Conservation (phyloP, 306 rosid genomes). For the Albizia julibrissin region DNA sequence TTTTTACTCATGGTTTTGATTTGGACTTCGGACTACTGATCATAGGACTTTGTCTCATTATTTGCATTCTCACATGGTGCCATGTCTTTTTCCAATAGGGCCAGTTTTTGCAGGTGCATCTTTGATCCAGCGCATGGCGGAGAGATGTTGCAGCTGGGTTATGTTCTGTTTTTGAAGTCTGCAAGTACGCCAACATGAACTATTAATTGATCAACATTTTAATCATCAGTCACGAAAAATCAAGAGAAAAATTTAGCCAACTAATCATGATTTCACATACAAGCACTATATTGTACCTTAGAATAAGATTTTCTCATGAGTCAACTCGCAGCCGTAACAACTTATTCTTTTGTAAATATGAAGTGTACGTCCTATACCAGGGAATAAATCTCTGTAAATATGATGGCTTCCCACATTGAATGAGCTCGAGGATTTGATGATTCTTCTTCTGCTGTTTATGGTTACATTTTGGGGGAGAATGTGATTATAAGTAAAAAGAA, state of each 20-base stretch:
- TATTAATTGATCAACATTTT: conserved; percentile 2
- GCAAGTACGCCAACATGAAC: conserved; percentile 43
- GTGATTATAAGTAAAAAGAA: background rate
- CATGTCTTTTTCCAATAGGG: background rate
- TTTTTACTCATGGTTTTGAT: background rate
- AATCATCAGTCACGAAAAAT: background rate
- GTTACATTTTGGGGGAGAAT: conserved; percentile 10
- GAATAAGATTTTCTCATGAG: background rate
- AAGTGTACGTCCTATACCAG: conserved; percentile 11
- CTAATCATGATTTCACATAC: background rate
- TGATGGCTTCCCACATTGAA: background rate
- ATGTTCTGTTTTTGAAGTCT: conserved; percentile 60
- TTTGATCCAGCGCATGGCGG: conserved; percentile 73
- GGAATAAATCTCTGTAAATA: conserved; percentile 46
- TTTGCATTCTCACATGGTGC: conserved; percentile 10
- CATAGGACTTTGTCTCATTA: background rate
- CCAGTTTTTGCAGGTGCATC: conserved; percentile 76
- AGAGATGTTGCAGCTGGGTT: conserved; percentile 72
- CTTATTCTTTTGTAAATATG: conserved; percentile 45
- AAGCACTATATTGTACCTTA: background rate
- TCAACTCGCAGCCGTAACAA: conserved; percentile 2
- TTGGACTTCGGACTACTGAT: background rate
- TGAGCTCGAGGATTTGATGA: no score
- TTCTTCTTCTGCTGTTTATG: background rate
- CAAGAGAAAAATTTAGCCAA: background rate